phyloP scores from a whole-genome alignment of 495 filamentous ascomycete species.

The Penicilliopsis zonata region DNA sequence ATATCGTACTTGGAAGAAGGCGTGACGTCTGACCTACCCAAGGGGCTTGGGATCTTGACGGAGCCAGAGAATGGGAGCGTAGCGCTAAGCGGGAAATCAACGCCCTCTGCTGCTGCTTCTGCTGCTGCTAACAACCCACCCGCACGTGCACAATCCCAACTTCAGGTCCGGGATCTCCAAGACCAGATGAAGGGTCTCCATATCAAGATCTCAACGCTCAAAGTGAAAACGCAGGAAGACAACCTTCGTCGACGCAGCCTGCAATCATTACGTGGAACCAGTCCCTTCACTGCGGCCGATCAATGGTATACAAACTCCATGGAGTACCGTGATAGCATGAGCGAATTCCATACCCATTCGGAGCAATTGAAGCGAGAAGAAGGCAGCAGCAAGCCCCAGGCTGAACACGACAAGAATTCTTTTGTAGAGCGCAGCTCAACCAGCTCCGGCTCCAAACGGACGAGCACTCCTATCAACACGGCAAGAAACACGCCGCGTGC shows the following conservation, averaged over 20 bases:
- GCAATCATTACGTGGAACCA: constrained; percentile 72
- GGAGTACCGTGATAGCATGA: constrained; percentile 19
- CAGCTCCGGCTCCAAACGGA: too few relatives aligned
- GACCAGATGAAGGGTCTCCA: constrained; percentile 92
- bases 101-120: constrained; percentile 24
- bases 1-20: constrained; percentile 7
- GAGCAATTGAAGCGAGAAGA: too few relatives aligned
- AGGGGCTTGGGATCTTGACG: constrained; percentile 18
- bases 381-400: constrained; percentile 11
- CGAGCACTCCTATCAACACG: too few relatives aligned
- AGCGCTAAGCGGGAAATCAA: constrained; percentile 18
- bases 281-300: constrained; percentile 71
- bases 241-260: constrained; percentile 71
- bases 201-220: constrained; percentile 76
- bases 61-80: constrained; percentile 9
- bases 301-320: constrained; percentile 55
- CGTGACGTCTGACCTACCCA: constrained; percentile 13
- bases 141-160: constrained; percentile 36
- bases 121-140: constrained; percentile 22
- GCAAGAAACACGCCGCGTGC: too few relatives aligned
- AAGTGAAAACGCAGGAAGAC: constrained; percentile 74
- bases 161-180: constrained; percentile 71
- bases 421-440: too few relatives aligned
- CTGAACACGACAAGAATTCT: neutral
- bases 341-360: constrained; percentile 18